Percentiles rank a stretch among this genome's conserved stretches.
These are phyloP conservation scores for Boletus vermiculosoides DNA, from an alignment of 768 basidiomycete genomes.

Conservation along the genomic window DNA sequence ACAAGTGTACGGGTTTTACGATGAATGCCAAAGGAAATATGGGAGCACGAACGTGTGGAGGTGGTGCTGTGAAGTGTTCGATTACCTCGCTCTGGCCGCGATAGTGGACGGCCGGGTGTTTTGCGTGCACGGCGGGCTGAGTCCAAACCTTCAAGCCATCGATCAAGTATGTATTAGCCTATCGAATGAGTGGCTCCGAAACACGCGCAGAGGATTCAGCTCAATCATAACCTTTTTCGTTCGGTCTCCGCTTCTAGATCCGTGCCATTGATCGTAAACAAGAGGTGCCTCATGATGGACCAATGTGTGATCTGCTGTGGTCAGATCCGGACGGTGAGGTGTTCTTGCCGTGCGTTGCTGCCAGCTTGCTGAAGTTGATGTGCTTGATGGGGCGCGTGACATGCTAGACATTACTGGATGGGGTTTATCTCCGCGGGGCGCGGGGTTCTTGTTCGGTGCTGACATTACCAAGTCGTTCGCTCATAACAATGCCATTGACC, in stretches of 20 bases:
- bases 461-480: constrained; percentile 90
- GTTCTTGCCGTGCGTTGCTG: constrained; percentile 7
- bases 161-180: constrained; percentile 68
- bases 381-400: constrained; percentile 4
- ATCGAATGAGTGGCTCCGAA: constrained; percentile 18
- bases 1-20: constrained; percentile 92
- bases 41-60: constrained; percentile 94
- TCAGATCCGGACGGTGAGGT: constrained; percentile 91
- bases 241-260: constrained; percentile 52
- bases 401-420: constrained; percentile 81
- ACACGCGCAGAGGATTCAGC: constrained; percentile 11
- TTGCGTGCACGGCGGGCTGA: constrained; percentile 95
- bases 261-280: constrained; percentile 93
- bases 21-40: constrained; percentile 96
- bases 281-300: constrained; percentile 97
- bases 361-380: constrained; percentile 24
- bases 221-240: constrained; percentile 25
- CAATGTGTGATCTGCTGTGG: constrained; percentile 99
- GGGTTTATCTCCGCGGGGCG: constrained; percentile 97
- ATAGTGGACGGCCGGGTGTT: constrained; percentile 97
- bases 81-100: constrained; percentile 91
- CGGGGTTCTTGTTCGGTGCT: constrained; percentile 91
- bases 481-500: constrained; percentile 88
- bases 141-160: constrained; percentile 80
- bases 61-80: constrained; percentile 98